Conservation (phyloP, 2,329 filamentous ascomycete genomes). For the Diaporthe sp. region DNA sequence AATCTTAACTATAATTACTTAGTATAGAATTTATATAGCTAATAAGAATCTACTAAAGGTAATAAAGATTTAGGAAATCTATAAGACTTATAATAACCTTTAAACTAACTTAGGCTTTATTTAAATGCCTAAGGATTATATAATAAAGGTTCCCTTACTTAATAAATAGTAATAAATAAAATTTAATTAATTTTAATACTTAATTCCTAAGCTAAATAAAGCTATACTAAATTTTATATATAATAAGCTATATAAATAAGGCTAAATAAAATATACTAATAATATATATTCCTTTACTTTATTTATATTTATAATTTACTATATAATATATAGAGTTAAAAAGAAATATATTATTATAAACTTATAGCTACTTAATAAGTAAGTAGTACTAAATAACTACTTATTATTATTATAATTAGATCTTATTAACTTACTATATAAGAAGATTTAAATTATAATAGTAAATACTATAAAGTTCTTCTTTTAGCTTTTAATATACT, state of each 20-base stretch:
- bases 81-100: neutral
- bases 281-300: neutral
- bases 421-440: neutral
- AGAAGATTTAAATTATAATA: neutral
- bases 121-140: neutral
- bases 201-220: neutral
- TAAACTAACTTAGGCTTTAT: neutral
- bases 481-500: constrained; percentile 9
- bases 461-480: neutral
- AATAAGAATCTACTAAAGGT: neutral
- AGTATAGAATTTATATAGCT: neutral
- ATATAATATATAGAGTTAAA: neutral
- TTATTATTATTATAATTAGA: neutral
- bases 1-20: neutral
- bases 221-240: too few species aligned
- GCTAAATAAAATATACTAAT: too few species aligned
- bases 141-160: neutral
- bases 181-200: neutral
- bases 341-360: neutral
- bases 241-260: too few species aligned
- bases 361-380: constrained; percentile 17
- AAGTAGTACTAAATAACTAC: constrained; percentile 16
- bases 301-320: neutral
- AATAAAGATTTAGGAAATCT: neutral
- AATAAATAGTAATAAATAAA: neutral